These are phyloP conservation scores for Sphagnum contortum DNA, from an alignment of 225 moss, liverwort and hornwort genomes.

Conservation along the genomic window DNA sequence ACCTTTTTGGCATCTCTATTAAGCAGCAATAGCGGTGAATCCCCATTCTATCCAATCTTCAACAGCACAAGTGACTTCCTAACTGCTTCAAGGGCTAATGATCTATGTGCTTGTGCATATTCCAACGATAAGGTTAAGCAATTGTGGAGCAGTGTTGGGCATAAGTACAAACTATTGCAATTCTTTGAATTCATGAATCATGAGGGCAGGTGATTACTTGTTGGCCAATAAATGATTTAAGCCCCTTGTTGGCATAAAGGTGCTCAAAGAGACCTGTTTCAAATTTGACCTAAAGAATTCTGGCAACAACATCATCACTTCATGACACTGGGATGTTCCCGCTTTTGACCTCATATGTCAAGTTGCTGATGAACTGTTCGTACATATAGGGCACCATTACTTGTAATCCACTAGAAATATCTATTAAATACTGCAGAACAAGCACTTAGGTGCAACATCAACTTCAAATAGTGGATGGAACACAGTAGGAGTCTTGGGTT, in stretches of 20 bases:
- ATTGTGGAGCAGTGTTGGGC: too few relatives aligned
- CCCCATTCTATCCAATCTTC: background rate
- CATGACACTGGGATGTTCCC: background rate
- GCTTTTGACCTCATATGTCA: background rate
- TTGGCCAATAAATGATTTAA: background rate
- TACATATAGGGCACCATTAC: constrained; percentile 31
- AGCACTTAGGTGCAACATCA: too few relatives aligned
- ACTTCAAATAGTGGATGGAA: too few relatives aligned
- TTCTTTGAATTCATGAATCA: background rate
- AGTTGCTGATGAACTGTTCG: background rate
- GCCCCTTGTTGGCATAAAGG: background rate
- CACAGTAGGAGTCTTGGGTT: too few relatives aligned
- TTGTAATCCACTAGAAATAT: constrained; percentile 4
- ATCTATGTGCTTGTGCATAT: background rate
- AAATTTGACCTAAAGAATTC: background rate
- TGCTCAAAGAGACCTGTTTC: background rate
- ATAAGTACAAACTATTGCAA: background rate
- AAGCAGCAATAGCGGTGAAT: constrained; percentile 3
- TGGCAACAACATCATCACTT: background rate
- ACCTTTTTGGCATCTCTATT: constrained; percentile 11
- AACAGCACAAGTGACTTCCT: background rate
- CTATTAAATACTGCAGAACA: too few relatives aligned
- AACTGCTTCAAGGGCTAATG: background rate
- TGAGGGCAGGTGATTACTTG: background rate
- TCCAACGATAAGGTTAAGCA: too few relatives aligned